Conservation (phyloP, 2,329 filamentous ascomycete species). For the Atkinsonella hypoxylon region DNA sequence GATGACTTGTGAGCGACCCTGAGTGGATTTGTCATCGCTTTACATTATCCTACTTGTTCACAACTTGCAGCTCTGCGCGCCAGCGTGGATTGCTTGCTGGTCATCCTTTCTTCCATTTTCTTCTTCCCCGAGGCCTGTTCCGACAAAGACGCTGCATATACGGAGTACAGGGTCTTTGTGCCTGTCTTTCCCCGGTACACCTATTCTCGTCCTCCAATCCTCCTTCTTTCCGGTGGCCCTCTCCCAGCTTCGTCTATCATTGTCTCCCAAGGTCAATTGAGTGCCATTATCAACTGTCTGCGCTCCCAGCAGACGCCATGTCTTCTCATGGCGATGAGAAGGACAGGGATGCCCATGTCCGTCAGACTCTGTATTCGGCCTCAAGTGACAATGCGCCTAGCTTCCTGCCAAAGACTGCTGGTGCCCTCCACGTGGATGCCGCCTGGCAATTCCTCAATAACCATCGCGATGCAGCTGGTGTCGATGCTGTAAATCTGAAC, state of each 20-base stretch:
- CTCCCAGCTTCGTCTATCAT: not conserved
- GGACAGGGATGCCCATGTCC: conserved; percentile 9
- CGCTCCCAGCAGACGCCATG: conserved; percentile 11
- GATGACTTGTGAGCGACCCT: not conserved
- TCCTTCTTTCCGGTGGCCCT: not conserved
- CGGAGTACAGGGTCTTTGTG: too few relatives aligned
- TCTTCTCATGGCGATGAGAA: conserved; percentile 15
- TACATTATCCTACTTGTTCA: too few relatives aligned
- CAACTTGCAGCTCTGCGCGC: too few relatives aligned
- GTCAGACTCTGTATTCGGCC: conserved; percentile 10
- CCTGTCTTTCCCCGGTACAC: not conserved
- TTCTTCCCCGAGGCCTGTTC: not conserved
- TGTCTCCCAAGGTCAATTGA: not conserved
- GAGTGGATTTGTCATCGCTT: not conserved
- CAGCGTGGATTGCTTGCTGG: not conserved
- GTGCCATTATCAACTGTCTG: not conserved
- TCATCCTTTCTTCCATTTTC: not conserved
- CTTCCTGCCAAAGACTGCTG: conserved; percentile 1
- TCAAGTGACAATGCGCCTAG: conserved; percentile 9
- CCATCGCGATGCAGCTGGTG: conserved; percentile 25
- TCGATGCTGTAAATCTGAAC: conserved; percentile 27
- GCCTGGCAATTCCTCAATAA: conserved; percentile 34
- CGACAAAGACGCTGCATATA: too few relatives aligned
- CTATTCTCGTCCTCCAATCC: not conserved
- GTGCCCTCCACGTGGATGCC: conserved; percentile 23